These are phyloP conservation scores for Sequoia sempervirens DNA, from an alignment of 75 land plant species.

Conservation along the genomic window DNA sequence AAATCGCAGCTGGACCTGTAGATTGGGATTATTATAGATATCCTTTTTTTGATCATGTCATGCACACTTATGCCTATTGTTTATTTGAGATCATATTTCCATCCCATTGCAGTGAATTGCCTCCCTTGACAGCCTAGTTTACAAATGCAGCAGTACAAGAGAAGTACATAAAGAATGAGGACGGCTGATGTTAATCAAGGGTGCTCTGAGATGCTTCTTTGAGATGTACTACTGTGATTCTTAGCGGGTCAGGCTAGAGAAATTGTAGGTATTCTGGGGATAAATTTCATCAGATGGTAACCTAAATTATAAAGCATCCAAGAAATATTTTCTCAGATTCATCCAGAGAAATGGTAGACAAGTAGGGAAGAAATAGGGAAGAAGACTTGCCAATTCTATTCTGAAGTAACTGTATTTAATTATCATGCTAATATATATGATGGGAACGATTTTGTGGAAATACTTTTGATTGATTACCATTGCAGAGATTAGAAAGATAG, in stretches of 20 bases:
- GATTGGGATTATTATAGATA: slow-evolving; percentile 99
- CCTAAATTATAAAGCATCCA: background rate
- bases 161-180: slow-evolving; percentile 81
- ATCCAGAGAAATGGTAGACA: background rate
- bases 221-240: background rate
- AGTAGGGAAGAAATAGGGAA: background rate
- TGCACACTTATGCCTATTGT: background rate
- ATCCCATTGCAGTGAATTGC: background rate
- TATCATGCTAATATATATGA: background rate
- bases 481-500: background rate
- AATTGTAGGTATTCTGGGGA: background rate
- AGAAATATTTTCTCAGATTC: background rate
- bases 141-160: slow-evolving; percentile 94
- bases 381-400: background rate
- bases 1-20: slow-evolving; percentile 71
- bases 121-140: slow-evolving; percentile 37
- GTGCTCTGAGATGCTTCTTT: background rate
- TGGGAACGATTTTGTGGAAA: background rate
- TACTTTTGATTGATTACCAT: background rate
- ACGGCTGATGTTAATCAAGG: slow-evolving; percentile 13
- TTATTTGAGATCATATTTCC: slow-evolving; percentile 7
- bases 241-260: background rate
- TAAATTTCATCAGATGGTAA: background rate
- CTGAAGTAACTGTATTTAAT: background rate
- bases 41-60: slow-evolving; percentile 42